Evolutionary conservation across 805 yeast species (phyloP), one percentile per base, ranked within the genome.

Genomic region (Saccharomycopsis sp.): DNA sequence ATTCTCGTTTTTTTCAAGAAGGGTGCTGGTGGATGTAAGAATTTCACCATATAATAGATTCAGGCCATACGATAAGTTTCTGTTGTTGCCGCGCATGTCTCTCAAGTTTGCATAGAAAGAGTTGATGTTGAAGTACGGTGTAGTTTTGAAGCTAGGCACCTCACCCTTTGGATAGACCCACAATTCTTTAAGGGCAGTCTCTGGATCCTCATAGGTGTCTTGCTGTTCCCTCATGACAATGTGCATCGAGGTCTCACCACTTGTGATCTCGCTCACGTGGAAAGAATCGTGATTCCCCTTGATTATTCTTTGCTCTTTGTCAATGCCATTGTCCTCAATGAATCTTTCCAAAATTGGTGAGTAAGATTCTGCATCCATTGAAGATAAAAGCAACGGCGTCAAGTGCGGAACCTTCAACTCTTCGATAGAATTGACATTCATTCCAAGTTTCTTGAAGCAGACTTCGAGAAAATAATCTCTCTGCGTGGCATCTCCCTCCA

Each of bases 11-110:
- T 71, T 67, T 54, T 89, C 95, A 50, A 92, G 63, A 54, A 89
- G 61, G 0, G 83, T 71, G 41, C 75, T 78, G 0, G 98, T 89
- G 0, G 97, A 88, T 0, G 96, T 83, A 1, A 88, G 76, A 4
- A 88, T 94, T 54, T 89, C 96, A 10, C 85, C 86, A 54, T 89
- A 89, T 26, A 83, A 60, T 17, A 84, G 57, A 2, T 69, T 55
- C 0, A 80, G 61, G 1, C 96, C 97, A 30, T 79, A 62, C 3
- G 60, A 61, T 4, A 64, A 21, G 10, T 19, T 20, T 6, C 5
- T 26, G 17, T 10, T 8, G 17, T 33, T 17, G 17, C 30, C 32
- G 8, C 21, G 32, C 4, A 65, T 9, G 17, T 54, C 51, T 16
- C 55, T 55, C 33, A 83, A 57, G 20, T 56, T 51, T 6, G 59